Conservation (phyloP, 495 filamentous ascomycete species). For the Pyrenula aspistea region DNA sequence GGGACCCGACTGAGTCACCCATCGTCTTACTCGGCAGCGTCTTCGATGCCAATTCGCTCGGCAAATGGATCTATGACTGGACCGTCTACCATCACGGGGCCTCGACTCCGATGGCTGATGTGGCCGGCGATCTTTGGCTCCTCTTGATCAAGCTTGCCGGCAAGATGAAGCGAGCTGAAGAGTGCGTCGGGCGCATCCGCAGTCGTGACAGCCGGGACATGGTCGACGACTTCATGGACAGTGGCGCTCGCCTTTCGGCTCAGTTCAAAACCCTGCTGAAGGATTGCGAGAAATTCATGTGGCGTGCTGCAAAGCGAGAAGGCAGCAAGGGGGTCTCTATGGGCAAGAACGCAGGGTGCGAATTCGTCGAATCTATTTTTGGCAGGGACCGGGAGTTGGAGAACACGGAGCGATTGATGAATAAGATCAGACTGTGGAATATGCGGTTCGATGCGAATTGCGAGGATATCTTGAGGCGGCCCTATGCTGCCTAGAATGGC, state of each 20-base stretch:
- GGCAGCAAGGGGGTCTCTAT: conserved; percentile 59
- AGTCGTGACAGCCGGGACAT: conserved; percentile 62
- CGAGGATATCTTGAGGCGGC: conserved; percentile 70
- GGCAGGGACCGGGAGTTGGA: conserved; percentile 85
- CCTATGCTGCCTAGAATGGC: conserved; percentile 10
- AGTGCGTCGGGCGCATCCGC: conserved; percentile 64
- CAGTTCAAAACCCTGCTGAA: conserved; percentile 82
- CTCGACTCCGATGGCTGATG: conserved; percentile 75
- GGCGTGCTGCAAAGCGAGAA: conserved; percentile 58
- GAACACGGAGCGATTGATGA: conserved; percentile 92
- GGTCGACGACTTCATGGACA: conserved; percentile 84
- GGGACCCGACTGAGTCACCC: conserved; percentile 88
- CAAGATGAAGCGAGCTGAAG: conserved; percentile 86
- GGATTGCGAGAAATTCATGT: conserved; percentile 88
- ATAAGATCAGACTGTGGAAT: conserved; percentile 82
- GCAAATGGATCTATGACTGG: conserved; percentile 99
- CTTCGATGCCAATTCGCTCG: conserved; percentile 93
- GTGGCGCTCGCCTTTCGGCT: conserved; percentile 75
- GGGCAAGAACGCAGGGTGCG: conserved; percentile 85
- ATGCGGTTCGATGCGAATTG: conserved; percentile 95
- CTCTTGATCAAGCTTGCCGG: conserved; percentile 90
- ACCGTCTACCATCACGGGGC: conserved; percentile 86
- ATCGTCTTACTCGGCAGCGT: conserved; percentile 91
- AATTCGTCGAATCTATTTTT: conserved; percentile 96
- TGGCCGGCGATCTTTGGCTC: conserved; percentile 92